A percentile compares a stretch with the other conserved stretches of the same genome.
phyloP scores from a whole-genome alignment of 1,284 basidiomycete genomes.

The Leucoagaricus sp. region DNA sequence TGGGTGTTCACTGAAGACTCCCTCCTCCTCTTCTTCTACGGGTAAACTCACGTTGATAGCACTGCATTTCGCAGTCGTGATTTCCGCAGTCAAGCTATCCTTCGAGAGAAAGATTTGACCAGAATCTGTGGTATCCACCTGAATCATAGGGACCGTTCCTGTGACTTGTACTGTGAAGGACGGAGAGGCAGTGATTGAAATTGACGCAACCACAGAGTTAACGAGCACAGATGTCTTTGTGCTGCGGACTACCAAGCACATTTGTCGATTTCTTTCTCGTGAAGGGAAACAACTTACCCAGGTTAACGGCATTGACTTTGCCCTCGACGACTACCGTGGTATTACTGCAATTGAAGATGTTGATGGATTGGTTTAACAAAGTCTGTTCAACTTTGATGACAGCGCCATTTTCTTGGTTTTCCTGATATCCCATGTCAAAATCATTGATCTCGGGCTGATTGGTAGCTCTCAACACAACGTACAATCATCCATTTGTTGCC shows the following conservation, averaged over 20 bases:
- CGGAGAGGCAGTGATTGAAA: conserved; percentile 88
- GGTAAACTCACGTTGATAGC: conserved; percentile 93
- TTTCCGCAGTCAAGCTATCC: conserved; percentile 78
- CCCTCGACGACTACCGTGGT: conserved; percentile 88
- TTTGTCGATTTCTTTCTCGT: not conserved
- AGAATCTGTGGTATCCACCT: conserved; percentile 93
- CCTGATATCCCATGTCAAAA: conserved; percentile 48
- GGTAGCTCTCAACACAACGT: conserved; percentile 33
- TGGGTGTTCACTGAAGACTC: conserved; percentile 88
- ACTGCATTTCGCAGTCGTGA: conserved; percentile 95
- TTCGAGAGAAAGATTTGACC: conserved; percentile 95
- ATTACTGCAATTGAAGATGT: conserved; percentile 91
- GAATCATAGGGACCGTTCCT: conserved; percentile 88
- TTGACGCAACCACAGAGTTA: conserved; percentile 88
- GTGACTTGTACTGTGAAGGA: conserved; percentile 94
- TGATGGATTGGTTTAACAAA: conserved; percentile 85
- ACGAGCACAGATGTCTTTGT: conserved; percentile 88
- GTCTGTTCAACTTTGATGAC: conserved; percentile 77
- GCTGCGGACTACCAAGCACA: conserved; percentile 71
- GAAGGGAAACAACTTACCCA: conserved; percentile 57
- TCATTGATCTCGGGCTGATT: not conserved
- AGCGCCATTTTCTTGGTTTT: conserved; percentile 89
- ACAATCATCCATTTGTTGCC: conserved; percentile 96
- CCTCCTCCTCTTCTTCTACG: conserved; percentile 86
- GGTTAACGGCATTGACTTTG: conserved; percentile 93